Conservation (phyloP, 2,329 filamentous ascomycete genomes). For the Cytospora piceae region DNA sequence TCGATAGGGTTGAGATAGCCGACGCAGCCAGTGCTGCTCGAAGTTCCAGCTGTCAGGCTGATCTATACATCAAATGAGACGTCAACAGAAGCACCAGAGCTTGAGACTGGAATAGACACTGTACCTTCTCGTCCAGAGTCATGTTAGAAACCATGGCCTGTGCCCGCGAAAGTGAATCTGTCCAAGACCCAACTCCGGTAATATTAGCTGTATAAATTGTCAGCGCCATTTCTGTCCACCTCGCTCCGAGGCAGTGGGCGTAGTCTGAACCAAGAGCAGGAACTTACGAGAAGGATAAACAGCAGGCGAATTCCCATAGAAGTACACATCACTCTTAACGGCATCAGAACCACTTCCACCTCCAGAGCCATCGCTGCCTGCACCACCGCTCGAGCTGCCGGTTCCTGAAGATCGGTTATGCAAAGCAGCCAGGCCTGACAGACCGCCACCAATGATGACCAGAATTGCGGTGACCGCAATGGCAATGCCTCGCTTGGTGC, state of each 20-base stretch:
- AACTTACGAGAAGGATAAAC: conserved; percentile 57
- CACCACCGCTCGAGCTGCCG: background rate
- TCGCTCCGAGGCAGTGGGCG: background rate
- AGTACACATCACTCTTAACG: conserved; percentile 48
- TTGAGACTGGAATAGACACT: background rate
- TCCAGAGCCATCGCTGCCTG: conserved; percentile 6
- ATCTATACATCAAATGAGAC: conserved; percentile 47
- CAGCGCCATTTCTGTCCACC: conserved; percentile 7
- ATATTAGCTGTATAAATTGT: conserved; percentile 46
- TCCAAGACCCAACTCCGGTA: conserved; percentile 69
- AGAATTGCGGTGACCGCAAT: conserved; percentile 35
- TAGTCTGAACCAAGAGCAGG: background rate
- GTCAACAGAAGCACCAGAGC: background rate
- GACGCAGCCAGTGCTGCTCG: conserved; percentile 54
- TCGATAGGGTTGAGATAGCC: conserved; percentile 48
- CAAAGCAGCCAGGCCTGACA: conserved; percentile 42
- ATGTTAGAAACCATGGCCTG: conserved; percentile 70
- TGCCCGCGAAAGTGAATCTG: conserved; percentile 68
- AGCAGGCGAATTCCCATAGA: conserved; percentile 55
- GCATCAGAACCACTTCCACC: conserved; percentile 28
- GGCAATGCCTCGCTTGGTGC: conserved; percentile 38
- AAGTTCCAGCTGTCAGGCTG: conserved; percentile 73
- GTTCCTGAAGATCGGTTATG: conserved; percentile 22
- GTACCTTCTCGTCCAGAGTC: conserved; percentile 74
- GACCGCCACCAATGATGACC: conserved; percentile 42